Conservation (phyloP, 805 yeast genomes). For the Blastobotrys terrestris region DNA sequence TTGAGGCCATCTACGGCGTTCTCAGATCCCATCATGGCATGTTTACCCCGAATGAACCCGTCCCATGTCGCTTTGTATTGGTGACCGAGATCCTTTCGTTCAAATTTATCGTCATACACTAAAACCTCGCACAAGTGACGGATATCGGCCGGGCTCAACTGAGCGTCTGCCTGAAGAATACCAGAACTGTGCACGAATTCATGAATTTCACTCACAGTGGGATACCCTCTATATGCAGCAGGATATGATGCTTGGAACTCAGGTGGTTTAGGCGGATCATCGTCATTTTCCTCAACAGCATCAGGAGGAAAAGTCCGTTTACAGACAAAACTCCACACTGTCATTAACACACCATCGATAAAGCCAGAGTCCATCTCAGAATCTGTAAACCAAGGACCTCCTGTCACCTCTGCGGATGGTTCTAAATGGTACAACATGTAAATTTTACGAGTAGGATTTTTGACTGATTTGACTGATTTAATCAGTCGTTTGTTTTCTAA, state of each 20-base stretch:
- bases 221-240: slow-evolving; percentile 55
- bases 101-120: slow-evolving; percentile 80
- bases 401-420: slow-evolving; percentile 93
- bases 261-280: slow-evolving; percentile 7
- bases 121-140: slow-evolving; percentile 82
- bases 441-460: slow-evolving; percentile 85
- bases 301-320: slow-evolving; percentile 71
- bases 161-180: slow-evolving; percentile 67
- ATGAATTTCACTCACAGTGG: slow-evolving; percentile 66
- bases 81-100: slow-evolving; percentile 50
- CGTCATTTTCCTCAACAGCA: slow-evolving; percentile 35
- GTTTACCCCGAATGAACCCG: neutral
- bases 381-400: slow-evolving; percentile 99
- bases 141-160: slow-evolving; percentile 61
- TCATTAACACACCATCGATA: slow-evolving; percentile 73
- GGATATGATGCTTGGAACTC: slow-evolving; percentile 40
- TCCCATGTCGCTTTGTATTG: slow-evolving; percentile 77
- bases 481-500: slow-evolving; percentile 77
- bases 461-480: slow-evolving; percentile 85
- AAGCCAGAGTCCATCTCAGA: slow-evolving; percentile 91
- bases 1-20: slow-evolving; percentile 21
- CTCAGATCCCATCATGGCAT: slow-evolving; percentile 11
- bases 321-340: slow-evolving; percentile 83
- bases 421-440: slow-evolving; percentile 92
- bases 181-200: slow-evolving; percentile 66